phyloP scores from a whole-genome alignment of 306 rosid species.

The Bauhinia variegata region DNA sequence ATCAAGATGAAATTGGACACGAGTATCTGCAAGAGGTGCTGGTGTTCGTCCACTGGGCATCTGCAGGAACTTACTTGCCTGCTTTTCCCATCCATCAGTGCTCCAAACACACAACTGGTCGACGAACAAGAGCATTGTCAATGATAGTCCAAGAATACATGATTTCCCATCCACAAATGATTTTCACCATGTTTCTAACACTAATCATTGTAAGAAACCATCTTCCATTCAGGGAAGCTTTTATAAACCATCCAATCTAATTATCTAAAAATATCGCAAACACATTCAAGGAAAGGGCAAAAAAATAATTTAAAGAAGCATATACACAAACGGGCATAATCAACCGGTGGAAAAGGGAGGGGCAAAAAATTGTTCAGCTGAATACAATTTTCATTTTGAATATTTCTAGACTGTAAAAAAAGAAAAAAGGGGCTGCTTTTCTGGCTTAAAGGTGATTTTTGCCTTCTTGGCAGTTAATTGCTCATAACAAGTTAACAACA shows the following conservation, averaged over 20 bases:
- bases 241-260: background rate
- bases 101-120: conserved; percentile 94
- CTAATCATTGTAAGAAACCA: conserved; percentile 2
- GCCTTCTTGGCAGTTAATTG: conserved; percentile 10
- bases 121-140: conserved; percentile 31
- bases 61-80: conserved; percentile 71
- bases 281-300: background rate
- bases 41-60: conserved; percentile 71
- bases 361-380: conserved; percentile 16
- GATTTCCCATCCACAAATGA: background rate
- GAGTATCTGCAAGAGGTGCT: conserved; percentile 82
- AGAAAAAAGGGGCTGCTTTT: background rate
- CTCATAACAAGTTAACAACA: conserved; percentile 24
- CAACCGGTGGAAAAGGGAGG: too few relatives aligned
- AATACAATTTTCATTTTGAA: conserved; percentile 3
- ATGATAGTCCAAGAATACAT: too few relatives aligned
- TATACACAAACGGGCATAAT: background rate
- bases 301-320: background rate
- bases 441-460: conserved; percentile 2
- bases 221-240: background rate
- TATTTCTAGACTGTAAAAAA: background rate
- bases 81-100: conserved; percentile 97
- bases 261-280: background rate
- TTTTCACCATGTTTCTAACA: conserved; percentile 10
- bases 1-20: conserved; percentile 91